Evolutionary conservation across 1,284 basidiomycete genomes (phyloP).

Genomic region (Tylopilus sp.): DNA sequence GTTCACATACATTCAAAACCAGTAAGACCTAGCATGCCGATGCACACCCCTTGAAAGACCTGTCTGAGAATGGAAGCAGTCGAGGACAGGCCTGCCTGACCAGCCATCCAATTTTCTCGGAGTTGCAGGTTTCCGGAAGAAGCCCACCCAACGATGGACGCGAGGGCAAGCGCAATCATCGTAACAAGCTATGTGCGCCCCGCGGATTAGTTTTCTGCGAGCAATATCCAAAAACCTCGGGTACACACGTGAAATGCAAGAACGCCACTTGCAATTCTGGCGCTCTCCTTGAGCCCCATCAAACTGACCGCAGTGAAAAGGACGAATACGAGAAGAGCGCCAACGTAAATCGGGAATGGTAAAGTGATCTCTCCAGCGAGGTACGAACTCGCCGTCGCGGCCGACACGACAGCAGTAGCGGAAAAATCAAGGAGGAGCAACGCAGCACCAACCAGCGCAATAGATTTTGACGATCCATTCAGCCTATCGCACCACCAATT

Average conservation of each 20-base stretch:
- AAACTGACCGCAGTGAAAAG: slow-evolving; percentile 67
- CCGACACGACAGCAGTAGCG: slow-evolving; percentile 74
- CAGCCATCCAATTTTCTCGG: slow-evolving; percentile 64
- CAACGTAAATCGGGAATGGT: slow-evolving; percentile 65
- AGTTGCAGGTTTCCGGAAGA: slow-evolving; percentile 60
- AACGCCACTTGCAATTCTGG: slow-evolving; percentile 65
- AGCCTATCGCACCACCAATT: slow-evolving; percentile 49
- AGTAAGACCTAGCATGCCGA: slow-evolving; percentile 77
- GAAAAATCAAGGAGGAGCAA: slow-evolving; percentile 74
- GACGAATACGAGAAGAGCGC: slow-evolving; percentile 61
- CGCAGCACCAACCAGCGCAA: slow-evolving; percentile 70
- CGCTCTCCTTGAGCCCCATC: slow-evolving; percentile 70
- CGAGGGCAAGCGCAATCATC: slow-evolving; percentile 65
- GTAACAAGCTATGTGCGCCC: slow-evolving; percentile 55
- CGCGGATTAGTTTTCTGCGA: slow-evolving; percentile 13
- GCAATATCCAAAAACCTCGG: slow-evolving; percentile 4
- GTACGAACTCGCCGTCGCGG: slow-evolving; percentile 74
- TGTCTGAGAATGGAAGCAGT: slow-evolving; percentile 51
- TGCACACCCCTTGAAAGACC: slow-evolving; percentile 72
- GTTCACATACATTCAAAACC: slow-evolving; percentile 69
- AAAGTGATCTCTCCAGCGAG: slow-evolving; percentile 67
- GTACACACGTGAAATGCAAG: slow-evolving; percentile 67
- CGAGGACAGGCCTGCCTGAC: slow-evolving; percentile 42
- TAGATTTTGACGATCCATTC: slow-evolving; percentile 69
- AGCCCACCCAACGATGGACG: slow-evolving; percentile 63